A percentile compares a stretch with the other conserved stretches of the same genome.
Evolutionary conservation across 257 asterid genomes (phyloP).

Genomic region (Linaria vulgaris): DNA sequence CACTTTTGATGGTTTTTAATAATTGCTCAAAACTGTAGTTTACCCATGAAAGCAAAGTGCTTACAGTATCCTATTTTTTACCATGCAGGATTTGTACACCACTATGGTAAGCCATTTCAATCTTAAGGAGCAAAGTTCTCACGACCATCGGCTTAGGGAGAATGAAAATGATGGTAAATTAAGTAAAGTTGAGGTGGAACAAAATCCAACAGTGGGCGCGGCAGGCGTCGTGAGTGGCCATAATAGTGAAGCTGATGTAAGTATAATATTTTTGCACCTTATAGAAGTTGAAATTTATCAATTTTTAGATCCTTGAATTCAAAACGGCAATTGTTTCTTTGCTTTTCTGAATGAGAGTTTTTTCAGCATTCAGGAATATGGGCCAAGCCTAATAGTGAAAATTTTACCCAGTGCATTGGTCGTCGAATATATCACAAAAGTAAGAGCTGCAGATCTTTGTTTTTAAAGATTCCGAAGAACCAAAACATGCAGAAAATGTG

Average conservation of each 20-base stretch:
- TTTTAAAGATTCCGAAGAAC: background rate
- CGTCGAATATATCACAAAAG: constrained; percentile 69
- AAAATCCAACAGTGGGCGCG: constrained; percentile 48
- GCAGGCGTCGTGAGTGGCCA: constrained; percentile 52
- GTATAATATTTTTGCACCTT: constrained; percentile 25
- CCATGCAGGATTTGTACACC: constrained; percentile 54
- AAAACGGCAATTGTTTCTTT: constrained; percentile 7
- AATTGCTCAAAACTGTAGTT: background rate
- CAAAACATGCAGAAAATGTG: background rate
- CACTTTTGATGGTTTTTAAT: constrained; percentile 17
- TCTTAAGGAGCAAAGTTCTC: constrained; percentile 45
- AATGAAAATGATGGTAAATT: constrained; percentile 38
- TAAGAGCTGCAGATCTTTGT: constrained; percentile 33
- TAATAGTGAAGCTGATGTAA: constrained; percentile 47
- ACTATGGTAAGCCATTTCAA: constrained; percentile 38
- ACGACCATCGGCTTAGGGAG: constrained; percentile 37
- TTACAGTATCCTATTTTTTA: constrained; percentile 10
- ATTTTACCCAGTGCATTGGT: constrained; percentile 78
- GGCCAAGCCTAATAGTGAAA: constrained; percentile 81
- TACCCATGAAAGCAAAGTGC: constrained; percentile 5
- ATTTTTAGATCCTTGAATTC: background rate
- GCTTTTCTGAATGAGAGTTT: constrained; percentile 25
- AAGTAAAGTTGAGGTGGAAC: constrained; percentile 46
- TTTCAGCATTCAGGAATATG: constrained; percentile 81
- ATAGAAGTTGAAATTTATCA: background rate